Evolutionary conservation across 345 rosid species (phyloP), one percentile per base, ranked within the genome.

Genomic region (Turnera subulata): DNA sequence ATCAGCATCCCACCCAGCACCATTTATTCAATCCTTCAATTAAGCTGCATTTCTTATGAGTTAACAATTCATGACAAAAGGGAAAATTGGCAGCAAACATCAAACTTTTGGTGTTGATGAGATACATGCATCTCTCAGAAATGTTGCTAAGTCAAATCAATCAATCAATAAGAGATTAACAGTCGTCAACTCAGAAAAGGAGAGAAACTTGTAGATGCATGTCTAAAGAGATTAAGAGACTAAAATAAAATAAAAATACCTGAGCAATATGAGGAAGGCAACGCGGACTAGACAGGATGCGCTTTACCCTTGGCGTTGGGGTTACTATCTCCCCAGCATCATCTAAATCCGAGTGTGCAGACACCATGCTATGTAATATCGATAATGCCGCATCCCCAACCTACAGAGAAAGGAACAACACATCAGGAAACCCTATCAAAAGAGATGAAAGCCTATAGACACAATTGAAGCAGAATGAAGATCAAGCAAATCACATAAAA

Each of bases 281-380:
- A 39, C 97, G 97, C 2, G 86, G 69, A 75, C 99, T 93, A 74
- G 99, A 93, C 76, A 93, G 68, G 55, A 93, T 93, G 61, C 95
- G 44, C 68, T 93, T 93, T 49, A 93, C 99, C 78, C 90, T 81
- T 38, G 99, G 99, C 50, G 99, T 93, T 69, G 99, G 99, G 44
- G 99, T 93, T 52, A 93, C 99, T 63, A 89, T 82, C 82, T 93
- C 99, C 70, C 99, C 99, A 53, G 99, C 99, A 67, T 93, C 99
- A 77, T 93, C 99, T 62, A 93, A 70, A 76, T 93, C 99, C 63
- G 99, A 93, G 84, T 90, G 99, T 33, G 97, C 94, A 57, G 92
- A 84, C 65, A 87, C 99, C 99, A 93, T 93, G 83, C 92, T 82
- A 66, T 89, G 99, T 75, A 93, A 70, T 69, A 93, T 86, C 58